Percentiles rank a stretch among this genome's conserved stretches.
Conservation (phyloP, 2,329 filamentous ascomycete genomes). For the Trichophyton benhamiae region DNA sequence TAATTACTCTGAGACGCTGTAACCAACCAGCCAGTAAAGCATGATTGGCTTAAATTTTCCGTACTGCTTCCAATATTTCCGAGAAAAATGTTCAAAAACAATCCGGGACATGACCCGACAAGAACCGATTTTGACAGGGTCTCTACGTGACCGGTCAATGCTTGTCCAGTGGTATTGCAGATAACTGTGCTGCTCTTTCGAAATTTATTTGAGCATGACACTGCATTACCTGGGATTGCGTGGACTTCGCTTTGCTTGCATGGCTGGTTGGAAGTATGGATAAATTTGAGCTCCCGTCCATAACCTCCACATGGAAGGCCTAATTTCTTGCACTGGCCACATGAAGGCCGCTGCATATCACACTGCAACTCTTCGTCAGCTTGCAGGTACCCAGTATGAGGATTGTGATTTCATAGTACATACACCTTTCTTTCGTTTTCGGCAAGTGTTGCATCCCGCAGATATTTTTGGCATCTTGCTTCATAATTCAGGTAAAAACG, state of each 20-base stretch:
- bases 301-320: background rate
- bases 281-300: background rate
- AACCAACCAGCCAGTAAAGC: conserved; percentile 1
- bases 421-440: conserved; percentile 4
- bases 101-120: background rate
- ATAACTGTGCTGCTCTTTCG: background rate
- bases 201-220: background rate
- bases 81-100: background rate
- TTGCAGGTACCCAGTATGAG: background rate
- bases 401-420: background rate
- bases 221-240: background rate
- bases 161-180: too few relatives aligned
- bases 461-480: conserved; percentile 3
- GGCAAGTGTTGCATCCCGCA: conserved; percentile 4
- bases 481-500: background rate
- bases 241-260: background rate
- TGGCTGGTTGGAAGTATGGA: background rate
- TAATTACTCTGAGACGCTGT: background rate
- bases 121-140: background rate
- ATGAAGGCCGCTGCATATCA: conserved; percentile 5
- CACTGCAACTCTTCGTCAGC: background rate
- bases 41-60: background rate
- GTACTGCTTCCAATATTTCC: background rate
- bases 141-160: background rate
- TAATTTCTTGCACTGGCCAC: conserved; percentile 5